Percentiles rank a stretch among this genome's conserved stretches.
These are phyloP conservation scores for Colletotrichum sp. DNA, from an alignment of 2,329 filamentous ascomycete genomes.

Conservation along the genomic window DNA sequence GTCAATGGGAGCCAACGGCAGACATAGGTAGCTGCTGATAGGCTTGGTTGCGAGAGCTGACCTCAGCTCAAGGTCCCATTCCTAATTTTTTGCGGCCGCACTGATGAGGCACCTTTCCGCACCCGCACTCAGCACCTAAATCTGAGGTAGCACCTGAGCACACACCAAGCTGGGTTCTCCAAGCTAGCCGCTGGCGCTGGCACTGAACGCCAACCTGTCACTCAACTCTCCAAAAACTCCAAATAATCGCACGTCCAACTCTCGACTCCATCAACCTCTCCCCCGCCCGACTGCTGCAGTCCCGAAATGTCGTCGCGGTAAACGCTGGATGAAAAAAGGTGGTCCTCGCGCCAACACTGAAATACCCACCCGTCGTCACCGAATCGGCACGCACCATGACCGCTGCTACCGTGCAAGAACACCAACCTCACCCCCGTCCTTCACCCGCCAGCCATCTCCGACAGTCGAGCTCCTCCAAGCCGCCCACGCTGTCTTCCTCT, in stretches of 20 bases:
- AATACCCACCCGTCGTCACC: not conserved
- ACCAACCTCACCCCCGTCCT: not conserved
- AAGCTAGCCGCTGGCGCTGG: not conserved
- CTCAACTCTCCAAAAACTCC: constrained; percentile 18
- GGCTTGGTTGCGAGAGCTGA: constrained; percentile 8
- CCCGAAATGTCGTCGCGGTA: constrained; percentile 15
- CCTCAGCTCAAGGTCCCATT: constrained; percentile 10
- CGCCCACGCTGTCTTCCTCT: constrained; percentile 4
- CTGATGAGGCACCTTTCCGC: not conserved
- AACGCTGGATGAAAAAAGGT: not conserved
- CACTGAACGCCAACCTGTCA: constrained; percentile 1
- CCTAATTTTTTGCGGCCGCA: constrained; percentile 8
- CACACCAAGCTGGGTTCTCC: not conserved
- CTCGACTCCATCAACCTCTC: not conserved
- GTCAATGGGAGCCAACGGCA: not conserved
- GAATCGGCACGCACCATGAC: constrained; percentile 10
- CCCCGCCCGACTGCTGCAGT: constrained; percentile 1
- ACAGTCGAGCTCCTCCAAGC: constrained; percentile 16
- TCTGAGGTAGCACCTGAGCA: not conserved
- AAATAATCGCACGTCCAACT: constrained; percentile 12
- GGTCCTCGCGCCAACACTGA: constrained; percentile 3
- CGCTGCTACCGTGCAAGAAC: constrained; percentile 12
- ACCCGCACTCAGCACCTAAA: not conserved
- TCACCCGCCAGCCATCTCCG: constrained; percentile 13
- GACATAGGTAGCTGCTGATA: constrained; percentile 1